These are phyloP conservation scores for Saccharomyces hybrid DNA, from an alignment of 1,139 yeast genomes.

Conservation along the genomic window DNA sequence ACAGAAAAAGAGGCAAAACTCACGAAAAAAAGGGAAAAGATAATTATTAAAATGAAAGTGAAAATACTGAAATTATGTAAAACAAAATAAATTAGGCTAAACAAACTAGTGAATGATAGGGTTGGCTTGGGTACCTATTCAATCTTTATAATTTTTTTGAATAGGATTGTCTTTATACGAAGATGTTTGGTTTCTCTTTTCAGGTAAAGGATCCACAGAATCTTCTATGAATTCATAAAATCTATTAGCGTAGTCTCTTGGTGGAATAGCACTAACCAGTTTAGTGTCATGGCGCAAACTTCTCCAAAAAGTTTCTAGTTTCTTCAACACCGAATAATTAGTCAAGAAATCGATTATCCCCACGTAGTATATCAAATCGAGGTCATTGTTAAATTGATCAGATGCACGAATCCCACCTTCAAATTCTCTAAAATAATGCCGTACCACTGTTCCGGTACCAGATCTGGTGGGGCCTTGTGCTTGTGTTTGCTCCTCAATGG, in stretches of 20 bases:
- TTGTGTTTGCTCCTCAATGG: constrained; percentile 2
- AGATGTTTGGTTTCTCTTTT: constrained; percentile 5
- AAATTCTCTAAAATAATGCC: constrained; percentile 60
- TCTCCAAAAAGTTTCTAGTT: constrained; percentile 82
- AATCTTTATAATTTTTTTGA: constrained; percentile 15
- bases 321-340: constrained; percentile 66
- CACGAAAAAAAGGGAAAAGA: not conserved
- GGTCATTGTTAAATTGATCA: constrained; percentile 52
- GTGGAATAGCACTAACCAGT: constrained; percentile 83
- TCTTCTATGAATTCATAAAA: constrained; percentile 58
- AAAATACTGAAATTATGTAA: not conserved
- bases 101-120: not conserved
- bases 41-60: not conserved
- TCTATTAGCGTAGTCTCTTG: constrained; percentile 81
- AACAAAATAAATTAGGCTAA: constrained; percentile 2
- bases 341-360: constrained; percentile 95
- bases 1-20: not conserved
- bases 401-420: constrained; percentile 86
- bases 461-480: not conserved
- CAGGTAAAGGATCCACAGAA: constrained; percentile 23
- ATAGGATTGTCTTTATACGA: constrained; percentile 19
- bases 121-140: not conserved
- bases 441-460: constrained; percentile 13
- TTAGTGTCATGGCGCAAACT: constrained; percentile 59
- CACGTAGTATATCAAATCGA: constrained; percentile 70